Evolutionary conservation across 306 rosid genomes (phyloP), one percentile per base, ranked within the genome.

Genomic region (Quercus cerris): DNA sequence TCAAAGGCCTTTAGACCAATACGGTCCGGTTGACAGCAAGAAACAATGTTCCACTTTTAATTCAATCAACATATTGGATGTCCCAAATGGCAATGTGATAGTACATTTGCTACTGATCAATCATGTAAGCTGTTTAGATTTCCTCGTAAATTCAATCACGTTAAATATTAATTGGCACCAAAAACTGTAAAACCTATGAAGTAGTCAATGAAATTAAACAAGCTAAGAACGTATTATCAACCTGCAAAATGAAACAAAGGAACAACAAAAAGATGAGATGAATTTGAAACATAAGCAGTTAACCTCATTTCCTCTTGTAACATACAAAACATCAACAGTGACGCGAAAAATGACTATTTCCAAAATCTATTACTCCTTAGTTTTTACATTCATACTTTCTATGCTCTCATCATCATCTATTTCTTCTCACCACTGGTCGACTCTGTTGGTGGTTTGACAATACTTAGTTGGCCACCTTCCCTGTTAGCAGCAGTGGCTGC

Each of bases 401-500:
- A 70, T 77, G 10, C 10, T 38, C 56, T 54, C 5, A 56, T 62
- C 9, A 30, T 69, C 61, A 68, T 77, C 89, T 88, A 81, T 63
- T 90, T 82, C 77, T 85, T 86, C 8, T 85, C 76, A 0, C 77
- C 83, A 57, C 22, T 57, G 31, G 84, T 63, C 4, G 90, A 75
- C 54, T 86, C 90, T 12, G 76, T 59, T 2, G 83, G 68, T 3
- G 84, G 44, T 85, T 94, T 93, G 52, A 93, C 87, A 22, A 94
- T 88, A 81, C 85, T 87, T 46, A 94, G 80, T 57, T 90, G 93
- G 62, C 97, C 99, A 20, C 99, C 97, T 28, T 94, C 97, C 85
- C 91, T 93, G 31, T 84, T 82, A 41, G 99, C 99, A 23, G 85
- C 82, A 1, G 96, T 89, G 61, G 95, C 97, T 0, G 97, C 97